Evolutionary conservation across 345 rosid species (phyloP).

Genomic region (Gossypium thurberi): DNA sequence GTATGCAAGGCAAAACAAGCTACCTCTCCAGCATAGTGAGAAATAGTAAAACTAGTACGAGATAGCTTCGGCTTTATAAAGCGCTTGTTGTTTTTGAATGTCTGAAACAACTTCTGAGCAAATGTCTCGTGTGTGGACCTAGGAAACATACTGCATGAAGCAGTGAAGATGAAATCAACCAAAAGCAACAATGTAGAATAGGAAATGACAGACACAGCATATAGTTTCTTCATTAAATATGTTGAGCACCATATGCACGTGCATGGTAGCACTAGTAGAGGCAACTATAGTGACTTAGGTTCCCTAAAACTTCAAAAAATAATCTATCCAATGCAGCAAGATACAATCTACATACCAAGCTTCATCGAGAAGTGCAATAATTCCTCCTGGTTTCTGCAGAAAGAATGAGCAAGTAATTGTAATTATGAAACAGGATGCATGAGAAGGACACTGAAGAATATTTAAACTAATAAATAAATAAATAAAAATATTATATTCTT

Average conservation of each 20-base stretch:
- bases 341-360: constrained; percentile 65
- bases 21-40: constrained; percentile 99
- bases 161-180: constrained; percentile 19
- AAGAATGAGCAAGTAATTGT: constrained; percentile 14
- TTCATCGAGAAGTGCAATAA: constrained; percentile 96
- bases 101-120: constrained; percentile 96
- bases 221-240: neutral
- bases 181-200: constrained; percentile 11
- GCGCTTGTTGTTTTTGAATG: constrained; percentile 89
- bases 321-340: constrained; percentile 12
- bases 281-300: neutral
- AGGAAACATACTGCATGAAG: constrained; percentile 81
- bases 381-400: constrained; percentile 97
- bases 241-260: constrained; percentile 2
- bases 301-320: constrained; percentile 11
- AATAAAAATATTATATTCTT: neutral
- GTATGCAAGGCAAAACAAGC: constrained; percentile 13
- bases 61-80: constrained; percentile 98
- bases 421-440: constrained; percentile 13
- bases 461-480: neutral
- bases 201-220: neutral
- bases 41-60: constrained; percentile 86
- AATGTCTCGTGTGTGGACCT: constrained; percentile 99
- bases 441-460: neutral
- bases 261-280: neutral